Percentiles rank a stretch among this genome's conserved stretches.
phyloP scores from a whole-genome alignment of 768 basidiomycete genomes.

The Hebeloma cylindrosporum region DNA sequence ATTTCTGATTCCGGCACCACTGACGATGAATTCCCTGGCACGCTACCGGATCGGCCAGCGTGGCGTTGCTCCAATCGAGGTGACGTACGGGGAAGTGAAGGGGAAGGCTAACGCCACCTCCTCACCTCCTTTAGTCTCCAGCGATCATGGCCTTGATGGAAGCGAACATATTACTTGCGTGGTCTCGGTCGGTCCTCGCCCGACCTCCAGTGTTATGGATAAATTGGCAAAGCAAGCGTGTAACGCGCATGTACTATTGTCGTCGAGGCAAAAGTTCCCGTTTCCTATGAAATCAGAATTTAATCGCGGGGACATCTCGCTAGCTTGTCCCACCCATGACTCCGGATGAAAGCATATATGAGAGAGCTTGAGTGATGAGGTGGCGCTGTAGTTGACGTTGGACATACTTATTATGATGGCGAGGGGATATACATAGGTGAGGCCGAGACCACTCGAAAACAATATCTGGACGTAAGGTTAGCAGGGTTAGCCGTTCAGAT shows the following conservation, averaged over 20 bases:
- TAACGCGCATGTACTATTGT: slow-evolving; percentile 35
- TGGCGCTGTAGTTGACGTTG: slow-evolving; percentile 1
- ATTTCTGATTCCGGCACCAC: slow-evolving; percentile 43
- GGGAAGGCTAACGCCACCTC: slow-evolving; percentile 33
- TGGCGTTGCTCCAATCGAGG: slow-evolving; percentile 47
- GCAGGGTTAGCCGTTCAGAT: too few relatives aligned
- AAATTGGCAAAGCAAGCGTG: neutral
- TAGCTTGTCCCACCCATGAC: slow-evolving; percentile 59
- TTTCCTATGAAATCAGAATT: slow-evolving; percentile 21
- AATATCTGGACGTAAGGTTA: too few relatives aligned
- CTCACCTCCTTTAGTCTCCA: too few relatives aligned
- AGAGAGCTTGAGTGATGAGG: neutral
- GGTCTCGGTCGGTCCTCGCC: too few relatives aligned
- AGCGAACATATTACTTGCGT: too few relatives aligned
- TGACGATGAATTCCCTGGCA: slow-evolving; percentile 38
- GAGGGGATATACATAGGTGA: too few relatives aligned
- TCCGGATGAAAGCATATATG: slow-evolving; percentile 42
- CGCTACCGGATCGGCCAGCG: slow-evolving; percentile 32
- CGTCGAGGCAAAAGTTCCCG: slow-evolving; percentile 33
- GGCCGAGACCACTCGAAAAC: too few relatives aligned
- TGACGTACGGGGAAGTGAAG: slow-evolving; percentile 42
- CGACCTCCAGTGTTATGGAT: slow-evolving; percentile 16
- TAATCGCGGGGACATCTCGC: neutral
- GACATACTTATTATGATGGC: too few relatives aligned
- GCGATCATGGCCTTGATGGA: too few relatives aligned